Evolutionary conservation across 2,329 filamentous ascomycete genomes (phyloP), one percentile per base, ranked within the genome.

Genomic region (Acephala macrosclerotiorum): DNA sequence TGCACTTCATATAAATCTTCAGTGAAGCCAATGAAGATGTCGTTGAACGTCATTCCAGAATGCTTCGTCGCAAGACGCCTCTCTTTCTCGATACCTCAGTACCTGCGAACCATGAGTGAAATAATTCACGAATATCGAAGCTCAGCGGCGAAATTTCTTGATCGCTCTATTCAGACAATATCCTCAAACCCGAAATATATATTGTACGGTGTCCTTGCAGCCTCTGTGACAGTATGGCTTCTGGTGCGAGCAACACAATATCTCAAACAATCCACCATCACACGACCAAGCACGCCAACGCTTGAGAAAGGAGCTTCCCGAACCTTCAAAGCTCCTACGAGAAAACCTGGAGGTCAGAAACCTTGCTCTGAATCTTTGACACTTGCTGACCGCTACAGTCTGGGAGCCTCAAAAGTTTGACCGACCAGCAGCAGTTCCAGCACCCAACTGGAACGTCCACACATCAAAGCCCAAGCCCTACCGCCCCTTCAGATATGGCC

Each of bases 381-480:
- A n/a, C 18, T 49, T 51, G 56, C 69, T 73, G 42, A 74, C 55
- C 33, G 20, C 20, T 26, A 61, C 29, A 77, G 75, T 73, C n/a
- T 77, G 75, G 75, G 66, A 71, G 33, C 73, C 75, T 9, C 58
- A 73, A 55, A 68, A 76, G 26, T 77, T 76, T 67, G 71, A 73
- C 66, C 69, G 75, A 33, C 75, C 75, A 51, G 70, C 67, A 53
- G 73, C 74, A 61, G 22, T 68, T 16, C 73, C 75, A 33, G 67
- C 63, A 38, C 69, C 70, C 0, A 61, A 74, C 51, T 77, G 75
- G 75, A 66, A 76, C 65, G 73, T 76, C 4, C 64, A 75, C 36
- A 74, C 72, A 25, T 68, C 74, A 9, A 75, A 75, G 42, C 75
- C 75, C 64, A 71, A 72, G n/a, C 68, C 75, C 40, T 77, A 77